These are phyloP conservation scores for Zelonia costaricensis DNA, from an alignment of 208 protist genomes.

Conservation along the genomic window DNA sequence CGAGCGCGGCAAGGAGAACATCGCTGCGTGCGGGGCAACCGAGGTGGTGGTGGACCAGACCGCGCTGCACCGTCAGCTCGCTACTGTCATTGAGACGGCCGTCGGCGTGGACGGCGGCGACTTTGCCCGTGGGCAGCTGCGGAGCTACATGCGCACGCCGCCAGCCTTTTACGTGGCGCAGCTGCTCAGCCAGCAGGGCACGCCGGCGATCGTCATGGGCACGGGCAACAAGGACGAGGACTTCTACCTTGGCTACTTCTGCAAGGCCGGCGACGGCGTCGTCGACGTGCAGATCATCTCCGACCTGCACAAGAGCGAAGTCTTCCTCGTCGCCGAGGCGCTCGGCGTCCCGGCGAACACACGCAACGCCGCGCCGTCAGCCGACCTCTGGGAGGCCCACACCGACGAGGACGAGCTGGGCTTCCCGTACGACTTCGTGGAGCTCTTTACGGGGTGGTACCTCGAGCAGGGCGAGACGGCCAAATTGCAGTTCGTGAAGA, in stretches of 20 bases:
- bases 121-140: constrained; percentile 94
- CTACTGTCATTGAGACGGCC: constrained; percentile 59
- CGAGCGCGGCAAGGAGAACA: constrained; percentile 84
- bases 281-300: constrained; percentile 96
- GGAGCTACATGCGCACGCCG: constrained; percentile 96
- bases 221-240: constrained; percentile 98
- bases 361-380: constrained; percentile 86
- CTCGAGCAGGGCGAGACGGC: constrained; percentile 50
- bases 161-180: constrained; percentile 94
- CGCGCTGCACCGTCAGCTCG: constrained; percentile 73
- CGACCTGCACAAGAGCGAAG: constrained; percentile 97
- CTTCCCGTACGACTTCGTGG: constrained; percentile 96
- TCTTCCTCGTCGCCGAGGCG: constrained; percentile 77
- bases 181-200: constrained; percentile 82
- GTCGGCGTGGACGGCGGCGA: constrained; percentile 71
- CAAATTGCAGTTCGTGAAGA: constrained; percentile 47
- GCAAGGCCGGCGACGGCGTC: constrained; percentile 96
- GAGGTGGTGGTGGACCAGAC: constrained; percentile 95
- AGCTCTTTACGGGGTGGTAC: constrained; percentile 93
- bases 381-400: constrained; percentile 96
- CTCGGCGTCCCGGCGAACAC: constrained; percentile 86
- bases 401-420: constrained; percentile 97
- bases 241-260: constrained; percentile 96
- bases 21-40: constrained; percentile 72
- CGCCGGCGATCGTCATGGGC: constrained; percentile 94